Percentiles rank a stretch among this genome's conserved stretches.
Conservation (phyloP, 2,329 filamentous ascomycete genomes). For the Penicillium fuscoglaucum region DNA sequence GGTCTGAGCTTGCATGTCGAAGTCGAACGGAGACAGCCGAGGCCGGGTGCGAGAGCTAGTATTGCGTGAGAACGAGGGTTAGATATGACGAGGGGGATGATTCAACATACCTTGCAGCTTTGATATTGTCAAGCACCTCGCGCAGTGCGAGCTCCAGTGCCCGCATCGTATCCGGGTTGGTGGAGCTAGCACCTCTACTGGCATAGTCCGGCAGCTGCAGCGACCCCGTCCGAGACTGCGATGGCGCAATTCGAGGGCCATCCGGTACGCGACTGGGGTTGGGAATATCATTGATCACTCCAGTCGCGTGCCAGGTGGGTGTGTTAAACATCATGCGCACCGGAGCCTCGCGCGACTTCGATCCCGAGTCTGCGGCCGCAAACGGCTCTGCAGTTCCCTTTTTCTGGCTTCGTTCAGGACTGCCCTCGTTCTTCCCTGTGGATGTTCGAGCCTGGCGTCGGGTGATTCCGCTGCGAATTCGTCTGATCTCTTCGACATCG, state of each 20-base stretch:
- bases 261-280: constrained; percentile 49
- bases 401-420: constrained; percentile 60
- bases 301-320: constrained; percentile 72
- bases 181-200: constrained; percentile 64
- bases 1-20: constrained; percentile 80
- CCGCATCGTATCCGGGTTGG: constrained; percentile 75
- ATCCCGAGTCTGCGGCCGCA: constrained; percentile 37
- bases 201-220: constrained; percentile 51
- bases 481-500: constrained; percentile 83
- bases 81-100: background rate
- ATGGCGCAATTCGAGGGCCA: constrained; percentile 36
- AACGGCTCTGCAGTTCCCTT: constrained; percentile 37
- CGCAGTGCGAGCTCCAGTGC: constrained; percentile 82
- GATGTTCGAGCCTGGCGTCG: constrained; percentile 75
- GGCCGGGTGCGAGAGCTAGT: constrained; percentile 47
- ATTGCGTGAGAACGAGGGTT: constrained; percentile 13
- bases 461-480: constrained; percentile 81
- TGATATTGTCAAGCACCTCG: constrained; percentile 77
- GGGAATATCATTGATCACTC: constrained; percentile 74
- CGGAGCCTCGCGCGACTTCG: constrained; percentile 38
- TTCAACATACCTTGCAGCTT: constrained; percentile 72
- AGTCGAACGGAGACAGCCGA: constrained; percentile 62
- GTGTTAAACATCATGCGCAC: constrained; percentile 57
- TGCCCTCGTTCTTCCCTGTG: constrained; percentile 56
- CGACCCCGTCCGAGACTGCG: constrained; percentile 34